These are phyloP conservation scores for Entelexis paramagnoliae DNA, from an alignment of 1,139 yeast species.

Conservation along the genomic window DNA sequence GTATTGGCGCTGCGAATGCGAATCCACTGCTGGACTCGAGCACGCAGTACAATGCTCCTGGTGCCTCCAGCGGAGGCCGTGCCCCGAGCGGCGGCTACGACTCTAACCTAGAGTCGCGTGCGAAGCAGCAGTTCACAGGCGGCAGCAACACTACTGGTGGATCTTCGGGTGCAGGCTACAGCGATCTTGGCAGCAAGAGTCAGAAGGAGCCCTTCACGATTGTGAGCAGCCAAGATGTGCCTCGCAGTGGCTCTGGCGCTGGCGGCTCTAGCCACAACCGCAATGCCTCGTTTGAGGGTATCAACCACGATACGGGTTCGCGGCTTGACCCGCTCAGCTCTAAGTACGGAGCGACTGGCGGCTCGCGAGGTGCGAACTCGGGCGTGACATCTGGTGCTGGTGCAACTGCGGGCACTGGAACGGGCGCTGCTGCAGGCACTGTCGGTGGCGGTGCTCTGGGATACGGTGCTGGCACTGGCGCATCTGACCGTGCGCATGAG, in stretches of 20 bases:
- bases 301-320: conserved; percentile 13
- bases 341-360: neutral
- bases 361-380: neutral
- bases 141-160: neutral
- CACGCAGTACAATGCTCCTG: neutral
- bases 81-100: neutral
- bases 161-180: neutral
- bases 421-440: neutral
- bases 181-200: conserved; percentile 14
- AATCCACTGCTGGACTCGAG: conserved; percentile 9
- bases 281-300: conserved; percentile 8
- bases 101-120: neutral
- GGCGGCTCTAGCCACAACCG: conserved; percentile 5
- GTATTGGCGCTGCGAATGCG: conserved; percentile 2
- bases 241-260: neutral
- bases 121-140: neutral
- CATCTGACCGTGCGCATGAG: neutral
- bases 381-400: neutral
- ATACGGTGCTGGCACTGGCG: neutral
- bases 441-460: neutral
- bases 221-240: neutral
- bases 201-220: conserved; percentile 3
- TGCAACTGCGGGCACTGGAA: too few species aligned
- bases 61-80: neutral
- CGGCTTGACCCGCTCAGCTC: conserved; percentile 15